A percentile compares a stretch with the other conserved stretches of the same genome.
Conservation (phyloP, 1,284 basidiomycete species). For the Porphyrellus sp. region DNA sequence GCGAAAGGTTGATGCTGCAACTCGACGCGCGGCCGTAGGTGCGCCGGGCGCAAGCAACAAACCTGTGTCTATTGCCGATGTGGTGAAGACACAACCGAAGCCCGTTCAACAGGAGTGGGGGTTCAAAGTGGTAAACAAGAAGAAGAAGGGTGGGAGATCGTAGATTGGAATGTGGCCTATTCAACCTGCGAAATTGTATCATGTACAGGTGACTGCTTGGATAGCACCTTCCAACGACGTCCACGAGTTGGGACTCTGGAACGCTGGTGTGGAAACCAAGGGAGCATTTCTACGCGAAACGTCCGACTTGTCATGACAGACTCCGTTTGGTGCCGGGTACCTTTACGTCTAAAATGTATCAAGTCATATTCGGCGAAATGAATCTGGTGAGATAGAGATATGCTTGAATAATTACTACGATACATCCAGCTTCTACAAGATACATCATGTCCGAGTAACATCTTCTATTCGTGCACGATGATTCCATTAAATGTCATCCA, state of each 20-base stretch:
- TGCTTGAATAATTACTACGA: constrained; percentile 18
- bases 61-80: constrained; percentile 75
- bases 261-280: neutral
- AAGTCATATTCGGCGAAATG: too few relatives aligned
- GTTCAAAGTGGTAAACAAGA: constrained; percentile 92
- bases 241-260: neutral
- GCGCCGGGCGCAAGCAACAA: constrained; percentile 45
- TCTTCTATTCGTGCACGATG: constrained; percentile 19
- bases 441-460: constrained; percentile 13
- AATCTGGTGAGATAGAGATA: neutral
- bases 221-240: constrained; percentile 19
- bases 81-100: constrained; percentile 87
- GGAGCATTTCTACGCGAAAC: neutral
- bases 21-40: constrained; percentile 44
- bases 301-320: too few relatives aligned
- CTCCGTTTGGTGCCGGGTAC: too few relatives aligned
- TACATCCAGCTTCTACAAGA: constrained; percentile 23
- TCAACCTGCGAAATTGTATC: constrained; percentile 8
- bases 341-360: too few relatives aligned
- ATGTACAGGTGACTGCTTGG: constrained; percentile 25
- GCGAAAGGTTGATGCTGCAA: constrained; percentile 74
- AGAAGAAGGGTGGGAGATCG: constrained; percentile 73
- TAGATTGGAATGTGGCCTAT: constrained; percentile 18
- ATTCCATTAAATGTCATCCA: constrained; percentile 7
- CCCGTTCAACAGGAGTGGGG: constrained; percentile 73